phyloP scores from a whole-genome alignment of 495 filamentous ascomycete genomes.

The Melanomma pulvis-pyrius region DNA sequence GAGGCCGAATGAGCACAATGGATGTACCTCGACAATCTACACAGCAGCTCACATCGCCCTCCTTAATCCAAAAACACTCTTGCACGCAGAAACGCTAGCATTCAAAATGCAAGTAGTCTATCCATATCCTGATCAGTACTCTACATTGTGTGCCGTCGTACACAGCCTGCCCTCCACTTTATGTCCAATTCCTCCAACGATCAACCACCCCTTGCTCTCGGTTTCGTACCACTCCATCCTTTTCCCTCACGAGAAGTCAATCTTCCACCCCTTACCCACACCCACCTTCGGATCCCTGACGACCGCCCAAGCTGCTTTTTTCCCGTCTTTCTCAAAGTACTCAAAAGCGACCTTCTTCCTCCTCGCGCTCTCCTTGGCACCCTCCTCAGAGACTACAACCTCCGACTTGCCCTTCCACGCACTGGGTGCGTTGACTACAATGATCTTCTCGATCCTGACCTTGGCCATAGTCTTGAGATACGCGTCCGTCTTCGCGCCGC shows the following conservation, averaged over 20 bases:
- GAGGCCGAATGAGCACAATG: too few relatives aligned
- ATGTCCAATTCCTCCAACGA: not conserved
- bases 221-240: not conserved
- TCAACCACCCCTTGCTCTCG: not conserved
- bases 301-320: conserved; percentile 76
- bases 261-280: conserved; percentile 81
- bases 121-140: not conserved
- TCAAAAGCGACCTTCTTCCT: conserved; percentile 58
- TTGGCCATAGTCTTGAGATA: conserved; percentile 76
- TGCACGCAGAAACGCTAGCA: not conserved
- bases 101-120: not conserved
- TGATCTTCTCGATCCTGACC: conserved; percentile 78
- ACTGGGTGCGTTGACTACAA: conserved; percentile 76
- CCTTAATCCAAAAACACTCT: not conserved
- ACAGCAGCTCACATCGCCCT: too few relatives aligned
- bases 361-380: conserved; percentile 54
- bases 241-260: conserved; percentile 56
- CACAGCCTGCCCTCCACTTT: too few relatives aligned
- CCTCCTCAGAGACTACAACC: conserved; percentile 71
- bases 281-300: conserved; percentile 75
- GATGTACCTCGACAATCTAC: too few relatives aligned
- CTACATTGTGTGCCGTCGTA: not conserved
- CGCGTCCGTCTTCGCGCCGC: conserved; percentile 62
- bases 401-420: conserved; percentile 69
- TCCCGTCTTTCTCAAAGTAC: conserved; percentile 60